Evolutionary conservation across 192 early-diverging fungal species (phyloP), one percentile per base, ranked within the genome.

Genomic region (Entomortierella parvispora): DNA sequence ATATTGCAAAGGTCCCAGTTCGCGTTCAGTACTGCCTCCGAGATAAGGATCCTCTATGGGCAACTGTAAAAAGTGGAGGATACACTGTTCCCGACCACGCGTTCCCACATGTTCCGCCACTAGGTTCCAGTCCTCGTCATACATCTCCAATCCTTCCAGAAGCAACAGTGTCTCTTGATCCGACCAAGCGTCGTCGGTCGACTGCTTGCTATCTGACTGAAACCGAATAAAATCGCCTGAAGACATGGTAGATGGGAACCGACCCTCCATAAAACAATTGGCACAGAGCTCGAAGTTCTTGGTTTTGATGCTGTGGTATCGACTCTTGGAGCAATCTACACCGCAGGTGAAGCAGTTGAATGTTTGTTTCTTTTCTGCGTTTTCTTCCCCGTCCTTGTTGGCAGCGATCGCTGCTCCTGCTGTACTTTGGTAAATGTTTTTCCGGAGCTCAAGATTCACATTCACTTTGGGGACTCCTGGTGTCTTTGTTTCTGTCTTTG

Each of bases 71-170:
- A 99, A 98, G 33, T 93, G 87, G 37, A 93, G 77, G 29, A 99
- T 88, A 65, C 97, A 99, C 68, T 97, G 92, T 54, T 97, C 95
- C 65, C 93, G 91, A 3, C 90, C 91, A 33, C 92, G 84, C 14
- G 95, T 95, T 0, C 95, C 95, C 4, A 99, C 95, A 62, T 97
- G 94, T 49, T 95, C 94, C 17, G 96, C 89, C 40, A 99, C 89
- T 45, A 89, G 86, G 58, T 88, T 85, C 97, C 97, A 99, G 70
- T 98, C 95, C 47, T 97, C 93, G 50, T 97, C 93, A 82, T 87
- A 97, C 84, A 95, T 84, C 71, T 99, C 97, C 20, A 99, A 78
- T 2, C 89, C 97, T 84, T 99, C 97, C 32, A 99, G 80, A 40
- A 99, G 79, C 31, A 93, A 79, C 25, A 97, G 80, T 12, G 87